Evolutionary conservation across 1,284 basidiomycete species (phyloP).

Genomic region (Ceratobasidium sp.): DNA sequence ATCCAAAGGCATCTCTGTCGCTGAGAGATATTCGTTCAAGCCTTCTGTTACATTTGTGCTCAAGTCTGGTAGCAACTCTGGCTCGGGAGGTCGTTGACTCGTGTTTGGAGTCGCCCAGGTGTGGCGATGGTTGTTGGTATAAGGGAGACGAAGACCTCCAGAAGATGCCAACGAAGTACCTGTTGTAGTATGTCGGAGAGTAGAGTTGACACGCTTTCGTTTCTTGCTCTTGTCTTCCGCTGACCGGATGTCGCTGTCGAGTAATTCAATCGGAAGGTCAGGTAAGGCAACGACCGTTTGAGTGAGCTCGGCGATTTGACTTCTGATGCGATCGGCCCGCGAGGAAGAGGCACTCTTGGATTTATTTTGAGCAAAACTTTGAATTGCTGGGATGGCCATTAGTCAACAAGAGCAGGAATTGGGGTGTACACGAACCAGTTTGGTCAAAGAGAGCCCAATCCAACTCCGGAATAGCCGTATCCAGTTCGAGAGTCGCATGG

Average conservation of each 20-base stretch:
- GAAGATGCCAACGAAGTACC: neutral
- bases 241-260: neutral
- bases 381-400: neutral
- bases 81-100: neutral
- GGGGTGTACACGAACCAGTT: neutral
- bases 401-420: neutral
- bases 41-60: neutral
- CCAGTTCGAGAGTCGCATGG: constrained; percentile 1
- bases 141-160: constrained; percentile 25
- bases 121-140: neutral
- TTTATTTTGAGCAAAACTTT: neutral
- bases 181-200: neutral
- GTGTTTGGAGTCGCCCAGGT: neutral
- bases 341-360: neutral
- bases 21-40: neutral
- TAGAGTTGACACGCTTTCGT: constrained; percentile 19
- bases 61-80: neutral
- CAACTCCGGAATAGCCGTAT: constrained; percentile 16
- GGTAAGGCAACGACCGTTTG: constrained; percentile 12
- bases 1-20: neutral
- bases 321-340: neutral
- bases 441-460: constrained; percentile 19
- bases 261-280: constrained; percentile 2
- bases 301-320: constrained; percentile 9
- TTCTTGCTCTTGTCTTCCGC: constrained; percentile 21